These are phyloP conservation scores for Tuber aestivum DNA, from an alignment of 495 filamentous ascomycete genomes.

Conservation along the genomic window DNA sequence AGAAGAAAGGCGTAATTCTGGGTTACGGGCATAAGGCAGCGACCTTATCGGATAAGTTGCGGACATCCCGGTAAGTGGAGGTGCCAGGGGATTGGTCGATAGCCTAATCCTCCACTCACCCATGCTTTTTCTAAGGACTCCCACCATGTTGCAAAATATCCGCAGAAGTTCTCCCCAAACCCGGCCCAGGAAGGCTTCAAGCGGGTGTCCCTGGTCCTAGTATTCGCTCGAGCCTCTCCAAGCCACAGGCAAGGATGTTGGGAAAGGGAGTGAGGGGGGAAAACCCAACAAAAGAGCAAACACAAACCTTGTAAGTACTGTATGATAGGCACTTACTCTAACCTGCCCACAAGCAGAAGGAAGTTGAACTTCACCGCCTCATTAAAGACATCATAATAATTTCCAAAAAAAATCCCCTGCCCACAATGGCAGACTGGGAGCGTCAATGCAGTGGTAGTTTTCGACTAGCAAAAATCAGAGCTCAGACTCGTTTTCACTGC, in stretches of 20 bases:
- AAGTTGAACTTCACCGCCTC: not conserved
- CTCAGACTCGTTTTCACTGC: not conserved
- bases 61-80: too few relatives aligned
- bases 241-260: not conserved
- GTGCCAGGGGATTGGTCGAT: not conserved
- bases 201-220: too few relatives aligned
- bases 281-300: not conserved
- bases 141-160: not conserved
- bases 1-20: too few relatives aligned
- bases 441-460: not conserved
- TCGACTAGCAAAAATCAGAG: constrained; percentile 1
- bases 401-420: not conserved
- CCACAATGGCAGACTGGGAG: not conserved
- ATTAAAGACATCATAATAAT: not conserved
- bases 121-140: not conserved
- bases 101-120: not conserved
- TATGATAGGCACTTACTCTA: not conserved
- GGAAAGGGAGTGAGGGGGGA: not conserved
- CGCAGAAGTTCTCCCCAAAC: not conserved
- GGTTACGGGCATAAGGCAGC: too few relatives aligned
- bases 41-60: too few relatives aligned
- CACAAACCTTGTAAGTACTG: not conserved
- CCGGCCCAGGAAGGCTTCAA: not conserved
- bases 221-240: not conserved
- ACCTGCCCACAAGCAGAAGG: not conserved